Base-by-base conservation (phyloP, 257 asterid species). In the Nicotiana obtusifolia region DNA sequence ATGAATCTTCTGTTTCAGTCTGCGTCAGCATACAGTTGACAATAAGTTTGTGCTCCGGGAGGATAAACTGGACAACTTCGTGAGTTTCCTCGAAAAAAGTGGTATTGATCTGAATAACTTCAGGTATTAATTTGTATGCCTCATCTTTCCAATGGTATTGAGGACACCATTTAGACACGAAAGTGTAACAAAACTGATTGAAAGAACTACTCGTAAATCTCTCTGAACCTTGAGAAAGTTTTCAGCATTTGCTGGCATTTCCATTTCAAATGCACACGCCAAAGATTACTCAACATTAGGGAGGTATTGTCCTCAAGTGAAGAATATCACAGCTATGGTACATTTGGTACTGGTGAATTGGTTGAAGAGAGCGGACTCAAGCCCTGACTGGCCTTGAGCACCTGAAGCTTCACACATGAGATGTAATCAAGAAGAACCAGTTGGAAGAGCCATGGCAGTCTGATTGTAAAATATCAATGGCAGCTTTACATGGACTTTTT, bases 11-110 rank as follows among this genome's bases (percentile, higher is more conserved):
- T 49, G 54, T 49, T 30, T 49, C 88, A 89, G 94, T 83, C 87
- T 52, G 87, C 89, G 22, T 84, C 91, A 71, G 88, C 88, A 65
- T 83, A 90, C 54, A 89, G 90, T 64, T 91, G 92, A 71, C 91
- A 89, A 75, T 89, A 90, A 35, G 8, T 35, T 35, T 80, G 85
- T 86, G 82, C 90, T 91, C 81, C 85, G 87, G 28, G 88, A 85
- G 30, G 89, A 89, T 85, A 87, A 84, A 13, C 89, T 89, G 14
- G 78, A 82, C 77, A 52, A 80, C 85, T 88, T 90, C 80, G 44
- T 82, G 44, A 35, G 44, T 17, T 86, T 89, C 82, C 87, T 90
- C 28, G 86, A 61, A 86, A 85, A 81, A 56, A 87, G 67, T 30
- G 86, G 89, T 2, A 88, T 88, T 44, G 64, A 87, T 81, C 87